These are phyloP conservation scores for Pythium vanterpoolii DNA, from an alignment of 352 stramenopile species.

Conservation along the genomic window DNA sequence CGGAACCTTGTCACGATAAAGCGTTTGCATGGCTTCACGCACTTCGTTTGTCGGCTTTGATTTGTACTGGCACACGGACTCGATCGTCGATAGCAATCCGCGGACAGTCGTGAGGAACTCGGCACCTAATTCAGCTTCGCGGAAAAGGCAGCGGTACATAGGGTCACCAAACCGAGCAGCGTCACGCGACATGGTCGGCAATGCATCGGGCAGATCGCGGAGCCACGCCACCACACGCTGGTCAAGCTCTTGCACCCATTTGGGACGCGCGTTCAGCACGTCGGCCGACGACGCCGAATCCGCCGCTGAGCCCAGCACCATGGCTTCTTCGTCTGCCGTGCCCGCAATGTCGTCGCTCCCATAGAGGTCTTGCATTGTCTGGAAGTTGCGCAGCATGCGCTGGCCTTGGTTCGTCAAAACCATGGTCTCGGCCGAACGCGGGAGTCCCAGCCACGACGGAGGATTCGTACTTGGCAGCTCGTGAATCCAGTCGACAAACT, in stretches of 20 bases:
- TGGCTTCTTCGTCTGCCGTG: slow-evolving; percentile 51
- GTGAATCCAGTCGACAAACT: slow-evolving; percentile 91
- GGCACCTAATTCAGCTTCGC: slow-evolving; percentile 79
- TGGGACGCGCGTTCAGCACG: slow-evolving; percentile 46
- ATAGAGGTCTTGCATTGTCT: slow-evolving; percentile 81
- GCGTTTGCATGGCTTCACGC: slow-evolving; percentile 70
- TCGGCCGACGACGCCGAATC: slow-evolving; percentile 25
- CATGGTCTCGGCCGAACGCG: slow-evolving; percentile 89
- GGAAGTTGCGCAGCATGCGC: slow-evolving; percentile 76
- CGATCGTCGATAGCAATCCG: slow-evolving; percentile 62
- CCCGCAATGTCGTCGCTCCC: slow-evolving; percentile 47
- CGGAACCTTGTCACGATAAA: slow-evolving; percentile 72
- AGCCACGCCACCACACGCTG: slow-evolving; percentile 63
- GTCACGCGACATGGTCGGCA: slow-evolving; percentile 48
- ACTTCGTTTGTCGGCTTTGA: slow-evolving; percentile 87
- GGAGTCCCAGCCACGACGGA: slow-evolving; percentile 91
- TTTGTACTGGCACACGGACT: slow-evolving; percentile 78
- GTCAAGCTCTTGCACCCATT: slow-evolving; percentile 84
- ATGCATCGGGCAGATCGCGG: slow-evolving; percentile 42
- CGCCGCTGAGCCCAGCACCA: slow-evolving; percentile 43
- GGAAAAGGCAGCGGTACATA: slow-evolving; percentile 91
- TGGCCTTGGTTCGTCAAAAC: slow-evolving; percentile 80
- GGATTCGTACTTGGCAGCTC: slow-evolving; percentile 87
- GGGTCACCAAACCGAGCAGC: slow-evolving; percentile 72
- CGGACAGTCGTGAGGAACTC: slow-evolving; percentile 65